A percentile compares a stretch with the other conserved stretches of the same genome.
phyloP scores from a whole-genome alignment of 2,329 filamentous ascomycete genomes.

The Macrophomina pseudophaseolina region DNA sequence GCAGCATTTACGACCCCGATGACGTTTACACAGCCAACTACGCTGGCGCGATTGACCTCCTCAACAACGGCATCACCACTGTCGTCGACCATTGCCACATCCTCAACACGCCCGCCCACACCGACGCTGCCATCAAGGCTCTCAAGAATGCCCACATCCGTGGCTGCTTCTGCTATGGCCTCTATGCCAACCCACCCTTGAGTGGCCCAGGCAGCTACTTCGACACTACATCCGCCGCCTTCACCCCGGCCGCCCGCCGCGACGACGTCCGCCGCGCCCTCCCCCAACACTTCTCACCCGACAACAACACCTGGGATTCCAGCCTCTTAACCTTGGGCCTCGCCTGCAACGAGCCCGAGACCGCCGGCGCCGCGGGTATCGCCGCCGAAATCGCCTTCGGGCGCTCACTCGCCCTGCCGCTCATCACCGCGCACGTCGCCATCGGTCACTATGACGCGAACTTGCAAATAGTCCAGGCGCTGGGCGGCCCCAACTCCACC shows the following conservation, averaged over 20 bases:
- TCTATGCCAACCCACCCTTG: slow-evolving; percentile 1
- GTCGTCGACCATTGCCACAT: slow-evolving; percentile 10
- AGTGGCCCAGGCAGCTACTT: not conserved
- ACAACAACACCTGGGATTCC: not conserved
- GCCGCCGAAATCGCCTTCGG: not conserved
- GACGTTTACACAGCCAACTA: not conserved
- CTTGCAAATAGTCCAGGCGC: not conserved
- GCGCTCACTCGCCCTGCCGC: not conserved
- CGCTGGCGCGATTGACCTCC: not conserved
- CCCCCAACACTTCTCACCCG: not conserved
- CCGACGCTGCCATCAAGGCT: slow-evolving; percentile 1
- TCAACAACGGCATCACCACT: not conserved
- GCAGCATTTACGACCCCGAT: not conserved
- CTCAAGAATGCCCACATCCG: slow-evolving; percentile 1
- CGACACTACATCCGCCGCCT: not conserved
- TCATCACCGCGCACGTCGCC: slow-evolving; percentile 5
- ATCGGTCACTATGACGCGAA: slow-evolving; percentile 8
- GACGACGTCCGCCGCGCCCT: not conserved
- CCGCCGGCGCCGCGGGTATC: not conserved
- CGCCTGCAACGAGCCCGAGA: slow-evolving; percentile 2
- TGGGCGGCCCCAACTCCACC: not conserved
- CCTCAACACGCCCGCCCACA: not conserved
- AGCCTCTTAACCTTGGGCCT: not conserved
- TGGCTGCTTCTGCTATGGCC: slow-evolving; percentile 9
- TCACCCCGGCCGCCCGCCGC: slow-evolving; percentile 11